Evolutionary conservation across 1,284 basidiomycete species (phyloP).

Genomic region (Pseudozyma sp.): DNA sequence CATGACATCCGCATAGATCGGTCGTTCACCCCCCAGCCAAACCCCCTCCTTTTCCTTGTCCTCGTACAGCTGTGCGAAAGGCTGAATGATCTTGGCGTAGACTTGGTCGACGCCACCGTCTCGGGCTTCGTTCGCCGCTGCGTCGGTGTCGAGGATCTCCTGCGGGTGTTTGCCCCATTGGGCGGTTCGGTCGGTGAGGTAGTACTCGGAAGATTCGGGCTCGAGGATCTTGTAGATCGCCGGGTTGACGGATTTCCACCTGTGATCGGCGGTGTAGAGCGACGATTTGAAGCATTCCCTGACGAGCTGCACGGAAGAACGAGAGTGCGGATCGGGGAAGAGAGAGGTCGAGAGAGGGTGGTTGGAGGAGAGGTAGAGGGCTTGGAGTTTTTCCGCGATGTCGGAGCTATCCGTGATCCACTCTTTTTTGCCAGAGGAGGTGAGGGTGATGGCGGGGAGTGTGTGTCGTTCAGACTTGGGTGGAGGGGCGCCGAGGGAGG

Average conservation of each 20-base stretch:
- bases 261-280: constrained; percentile 2
- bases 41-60: constrained; percentile 8
- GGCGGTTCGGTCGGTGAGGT: constrained; percentile 7
- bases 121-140: constrained; percentile 8
- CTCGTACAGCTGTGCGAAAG: constrained; percentile 26
- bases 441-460: constrained; percentile 32
- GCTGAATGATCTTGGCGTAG: constrained; percentile 17
- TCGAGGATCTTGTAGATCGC: constrained; percentile 26
- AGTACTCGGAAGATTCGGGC: constrained; percentile 25
- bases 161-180: constrained; percentile 24
- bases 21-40: constrained; percentile 26
- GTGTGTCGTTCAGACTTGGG: not conserved
- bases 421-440: constrained; percentile 5
- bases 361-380: constrained; percentile 21
- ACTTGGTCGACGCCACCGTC: constrained; percentile 21
- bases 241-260: constrained; percentile 27
- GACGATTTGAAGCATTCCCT: not conserved
- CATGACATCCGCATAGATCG: constrained; percentile 33
- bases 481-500: constrained; percentile 1
- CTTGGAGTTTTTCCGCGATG: constrained; percentile 25
- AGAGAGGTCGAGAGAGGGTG: constrained; percentile 16
- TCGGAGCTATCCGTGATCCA: constrained; percentile 27
- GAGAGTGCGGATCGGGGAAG: constrained; percentile 16
- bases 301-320: not conserved
- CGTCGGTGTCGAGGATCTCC: constrained; percentile 21